Percentiles rank a stretch among this genome's conserved stretches.
phyloP scores from a whole-genome alignment of 2,329 filamentous ascomycete genomes.

The Fusarium lateritium region DNA sequence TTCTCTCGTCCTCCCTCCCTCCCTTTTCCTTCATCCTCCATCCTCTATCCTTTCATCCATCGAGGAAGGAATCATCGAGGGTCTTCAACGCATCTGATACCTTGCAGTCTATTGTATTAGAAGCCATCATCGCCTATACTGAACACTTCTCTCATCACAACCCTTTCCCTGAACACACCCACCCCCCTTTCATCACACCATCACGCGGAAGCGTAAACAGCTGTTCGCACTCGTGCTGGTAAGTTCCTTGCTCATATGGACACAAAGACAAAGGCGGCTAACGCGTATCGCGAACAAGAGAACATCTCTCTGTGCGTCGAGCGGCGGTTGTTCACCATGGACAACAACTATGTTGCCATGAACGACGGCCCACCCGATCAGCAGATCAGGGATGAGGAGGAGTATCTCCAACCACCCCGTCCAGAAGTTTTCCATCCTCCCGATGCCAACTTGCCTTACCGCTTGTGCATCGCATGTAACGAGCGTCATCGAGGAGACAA shows the following conservation, averaged over 20 bases:
- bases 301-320: background rate
- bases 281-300: background rate
- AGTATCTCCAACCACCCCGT: no score
- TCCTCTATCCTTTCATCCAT: background rate
- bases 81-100: background rate
- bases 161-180: background rate
- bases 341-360: background rate
- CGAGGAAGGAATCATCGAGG: background rate
- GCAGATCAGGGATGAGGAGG: no score
- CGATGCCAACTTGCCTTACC: background rate
- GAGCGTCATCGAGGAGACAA: background rate
- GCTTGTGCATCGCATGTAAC: conserved; percentile 15
- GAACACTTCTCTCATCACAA: background rate
- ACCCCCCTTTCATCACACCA: background rate
- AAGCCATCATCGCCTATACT: background rate
- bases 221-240: background rate
- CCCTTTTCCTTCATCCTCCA: background rate
- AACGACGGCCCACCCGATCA: no score
- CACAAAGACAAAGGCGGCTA: background rate
- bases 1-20: background rate
- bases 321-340: background rate
- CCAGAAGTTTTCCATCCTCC: background rate
- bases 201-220: background rate
- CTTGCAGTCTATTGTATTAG: background rate
- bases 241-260: background rate